Percentiles rank a stretch among this genome's conserved stretches.
Conservation (phyloP, 768 basidiomycete species). For the Leccinum obscurum region DNA sequence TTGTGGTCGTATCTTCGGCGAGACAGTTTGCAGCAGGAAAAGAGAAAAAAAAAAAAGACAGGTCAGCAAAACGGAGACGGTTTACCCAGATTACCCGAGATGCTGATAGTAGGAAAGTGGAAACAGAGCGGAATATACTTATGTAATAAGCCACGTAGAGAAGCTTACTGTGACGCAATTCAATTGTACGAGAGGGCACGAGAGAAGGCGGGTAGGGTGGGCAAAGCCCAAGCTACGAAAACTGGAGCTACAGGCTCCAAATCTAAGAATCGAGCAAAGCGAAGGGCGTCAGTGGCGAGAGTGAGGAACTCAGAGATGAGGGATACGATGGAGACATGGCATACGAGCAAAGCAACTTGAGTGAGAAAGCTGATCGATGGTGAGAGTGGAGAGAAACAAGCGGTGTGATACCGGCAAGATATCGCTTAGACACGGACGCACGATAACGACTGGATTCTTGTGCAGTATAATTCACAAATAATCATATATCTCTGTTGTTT, state of each 20-base stretch:
- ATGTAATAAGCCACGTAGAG: not conserved
- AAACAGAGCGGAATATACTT: not conserved
- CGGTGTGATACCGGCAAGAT: too few relatives aligned
- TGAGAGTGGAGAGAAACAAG: too few relatives aligned
- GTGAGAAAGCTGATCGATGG: not conserved
- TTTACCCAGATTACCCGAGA: not conserved
- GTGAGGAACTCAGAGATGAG: not conserved
- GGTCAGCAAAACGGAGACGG: not conserved
- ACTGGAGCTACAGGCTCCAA: not conserved
- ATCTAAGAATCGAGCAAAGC: not conserved
- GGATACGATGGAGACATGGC: not conserved
- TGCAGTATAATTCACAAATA: too few relatives aligned
- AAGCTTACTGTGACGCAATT: not conserved
- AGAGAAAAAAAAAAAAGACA: not conserved
- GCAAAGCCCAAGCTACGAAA: too few relatives aligned
- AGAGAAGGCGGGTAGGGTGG: too few relatives aligned
- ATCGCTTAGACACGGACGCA: too few relatives aligned
- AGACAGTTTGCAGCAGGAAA: not conserved
- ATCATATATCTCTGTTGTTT: too few relatives aligned
- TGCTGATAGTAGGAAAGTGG: not conserved
- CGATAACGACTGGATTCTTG: too few relatives aligned
- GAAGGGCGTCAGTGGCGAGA: not conserved
- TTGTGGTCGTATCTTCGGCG: not conserved
- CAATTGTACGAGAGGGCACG: too few relatives aligned
- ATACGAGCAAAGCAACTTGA: not conserved